These are phyloP conservation scores for Suillus lakei DNA, from an alignment of 768 basidiomycete species.

Conservation along the genomic window DNA sequence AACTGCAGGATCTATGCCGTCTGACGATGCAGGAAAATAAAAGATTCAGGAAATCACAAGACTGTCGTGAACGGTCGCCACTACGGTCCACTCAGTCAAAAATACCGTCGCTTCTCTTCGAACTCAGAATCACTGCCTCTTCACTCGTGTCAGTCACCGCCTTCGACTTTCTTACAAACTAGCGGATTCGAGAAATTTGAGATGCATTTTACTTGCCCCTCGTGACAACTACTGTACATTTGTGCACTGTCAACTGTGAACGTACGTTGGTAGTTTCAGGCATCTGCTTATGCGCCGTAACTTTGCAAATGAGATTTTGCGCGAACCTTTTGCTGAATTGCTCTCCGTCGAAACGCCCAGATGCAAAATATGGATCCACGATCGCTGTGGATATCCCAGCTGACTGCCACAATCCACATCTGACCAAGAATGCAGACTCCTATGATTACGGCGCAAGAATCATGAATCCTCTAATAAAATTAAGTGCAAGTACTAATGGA, in stretches of 20 bases:
- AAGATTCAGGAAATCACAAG: background rate
- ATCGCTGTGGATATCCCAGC: background rate
- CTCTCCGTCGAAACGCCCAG: background rate
- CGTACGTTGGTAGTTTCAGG: background rate
- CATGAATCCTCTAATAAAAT: conserved; percentile 9
- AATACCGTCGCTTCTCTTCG: background rate
- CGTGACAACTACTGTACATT: background rate
- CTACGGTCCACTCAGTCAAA: background rate
- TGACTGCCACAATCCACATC: background rate
- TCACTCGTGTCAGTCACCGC: background rate
- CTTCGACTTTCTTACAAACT: background rate
- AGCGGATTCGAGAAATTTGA: background rate
- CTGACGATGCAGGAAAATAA: background rate
- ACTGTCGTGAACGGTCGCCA: background rate
- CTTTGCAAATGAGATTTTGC: background rate
- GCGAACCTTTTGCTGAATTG: background rate
- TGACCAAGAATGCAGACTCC: background rate
- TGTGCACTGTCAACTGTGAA: background rate
- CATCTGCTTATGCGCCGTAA: background rate
- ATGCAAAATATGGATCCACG: background rate
- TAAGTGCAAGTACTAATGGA: conserved; percentile 19
- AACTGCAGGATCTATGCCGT: background rate
- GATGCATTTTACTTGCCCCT: background rate
- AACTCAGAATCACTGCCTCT: background rate
- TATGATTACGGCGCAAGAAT: background rate